These are phyloP conservation scores for Ascochyta pisi DNA, from an alignment of 2,329 filamentous ascomycete genomes.

Conservation along the genomic window DNA sequence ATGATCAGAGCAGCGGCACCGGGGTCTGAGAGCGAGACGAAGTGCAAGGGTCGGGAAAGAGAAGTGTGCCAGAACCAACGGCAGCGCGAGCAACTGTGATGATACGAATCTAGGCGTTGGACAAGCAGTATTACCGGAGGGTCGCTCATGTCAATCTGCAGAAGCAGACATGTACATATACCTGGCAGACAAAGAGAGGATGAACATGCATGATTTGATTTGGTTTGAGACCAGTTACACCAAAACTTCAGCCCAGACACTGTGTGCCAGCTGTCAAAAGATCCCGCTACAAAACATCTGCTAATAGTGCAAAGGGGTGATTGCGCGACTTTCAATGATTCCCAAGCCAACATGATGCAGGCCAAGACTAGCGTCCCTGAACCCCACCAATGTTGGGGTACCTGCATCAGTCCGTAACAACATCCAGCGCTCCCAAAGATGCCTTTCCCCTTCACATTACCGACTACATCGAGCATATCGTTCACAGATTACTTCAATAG, in stretches of 20 bases:
- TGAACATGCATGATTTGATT: slow-evolving; percentile 17
- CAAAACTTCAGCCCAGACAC: not conserved
- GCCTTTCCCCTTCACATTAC: slow-evolving; percentile 88
- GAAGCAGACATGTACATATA: slow-evolving; percentile 42
- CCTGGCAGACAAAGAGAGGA: slow-evolving; percentile 27
- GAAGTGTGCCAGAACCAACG: slow-evolving; percentile 4
- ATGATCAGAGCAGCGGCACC: slow-evolving; percentile 34
- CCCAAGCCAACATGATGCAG: slow-evolving; percentile 10
- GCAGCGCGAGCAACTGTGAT: slow-evolving; percentile 16
- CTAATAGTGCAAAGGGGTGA: slow-evolving; percentile 7
- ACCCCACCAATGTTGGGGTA: slow-evolving; percentile 35
- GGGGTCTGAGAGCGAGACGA: not conserved
- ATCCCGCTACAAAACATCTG: not conserved
- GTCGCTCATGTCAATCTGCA: slow-evolving; percentile 22
- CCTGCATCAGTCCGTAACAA: slow-evolving; percentile 30
- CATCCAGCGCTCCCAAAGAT: slow-evolving; percentile 57
- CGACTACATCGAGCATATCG: slow-evolving; percentile 86
- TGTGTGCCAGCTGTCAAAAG: not conserved
- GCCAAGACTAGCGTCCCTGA: slow-evolving; percentile 19
- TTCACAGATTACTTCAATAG: slow-evolving; percentile 80
- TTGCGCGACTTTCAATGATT: not conserved
- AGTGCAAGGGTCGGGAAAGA: not conserved
- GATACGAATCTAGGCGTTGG: slow-evolving; percentile 19
- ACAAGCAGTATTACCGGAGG: slow-evolving; percentile 15
- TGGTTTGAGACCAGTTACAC: slow-evolving; percentile 11